Conservation (phyloP, 2,329 filamentous ascomycete genomes). For the Colletotrichum gloeosporioides region DNA sequence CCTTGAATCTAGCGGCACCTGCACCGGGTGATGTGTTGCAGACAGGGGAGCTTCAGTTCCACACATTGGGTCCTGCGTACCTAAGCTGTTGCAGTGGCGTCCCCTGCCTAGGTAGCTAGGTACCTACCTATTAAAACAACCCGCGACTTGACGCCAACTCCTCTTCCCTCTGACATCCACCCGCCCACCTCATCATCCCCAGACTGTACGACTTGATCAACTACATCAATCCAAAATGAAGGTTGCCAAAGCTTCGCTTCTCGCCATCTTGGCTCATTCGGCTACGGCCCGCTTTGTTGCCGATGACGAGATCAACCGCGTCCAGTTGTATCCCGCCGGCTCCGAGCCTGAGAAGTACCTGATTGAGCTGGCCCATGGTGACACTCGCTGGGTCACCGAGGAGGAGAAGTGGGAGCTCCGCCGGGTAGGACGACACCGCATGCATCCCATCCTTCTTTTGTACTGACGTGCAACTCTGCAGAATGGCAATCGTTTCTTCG, state of each 20-base stretch:
- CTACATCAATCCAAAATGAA: slow-evolving; percentile 49
- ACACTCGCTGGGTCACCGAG: slow-evolving; percentile 88
- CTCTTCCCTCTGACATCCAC: neutral
- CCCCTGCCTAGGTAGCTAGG: neutral
- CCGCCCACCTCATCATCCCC: neutral
- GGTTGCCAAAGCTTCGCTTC: slow-evolving; percentile 54
- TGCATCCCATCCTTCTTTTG: neutral
- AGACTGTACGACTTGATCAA: neutral
- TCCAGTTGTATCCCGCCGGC: slow-evolving; percentile 52
- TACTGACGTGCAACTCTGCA: slow-evolving; percentile 37
- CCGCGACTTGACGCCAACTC: neutral
- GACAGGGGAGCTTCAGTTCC: neutral
- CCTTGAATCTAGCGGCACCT: neutral
- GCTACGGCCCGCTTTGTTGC: slow-evolving; percentile 63
- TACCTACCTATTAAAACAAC: neutral
- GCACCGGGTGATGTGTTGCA: neutral
- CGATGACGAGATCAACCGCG: slow-evolving; percentile 52
- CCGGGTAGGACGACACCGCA: slow-evolving; percentile 61
- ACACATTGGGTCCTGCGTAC: neutral
- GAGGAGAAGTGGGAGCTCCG: slow-evolving; percentile 94
- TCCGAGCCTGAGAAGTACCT: slow-evolving; percentile 64
- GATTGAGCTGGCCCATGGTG: slow-evolving; percentile 83
- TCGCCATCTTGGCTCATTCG: slow-evolving; percentile 61
- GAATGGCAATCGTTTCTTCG: slow-evolving; percentile 90
- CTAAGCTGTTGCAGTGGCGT: neutral